A percentile compares a stretch with the other conserved stretches of the same genome.
phyloP scores from a whole-genome alignment of 352 stramenopile species.

The Pythium dissimile region DNA sequence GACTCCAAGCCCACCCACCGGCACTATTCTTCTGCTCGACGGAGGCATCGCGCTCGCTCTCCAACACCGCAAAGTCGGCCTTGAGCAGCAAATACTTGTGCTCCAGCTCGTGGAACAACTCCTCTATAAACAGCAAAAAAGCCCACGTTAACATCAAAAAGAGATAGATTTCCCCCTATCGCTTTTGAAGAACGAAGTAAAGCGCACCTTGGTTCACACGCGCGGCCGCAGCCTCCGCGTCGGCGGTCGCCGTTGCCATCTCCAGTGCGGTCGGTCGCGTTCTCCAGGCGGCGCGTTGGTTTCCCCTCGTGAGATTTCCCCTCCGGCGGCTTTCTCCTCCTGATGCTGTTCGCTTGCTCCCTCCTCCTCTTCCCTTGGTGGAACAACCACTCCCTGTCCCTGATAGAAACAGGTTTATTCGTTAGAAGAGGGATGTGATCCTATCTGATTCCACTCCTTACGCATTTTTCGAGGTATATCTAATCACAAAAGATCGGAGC shows the following conservation, averaged over 20 bases:
- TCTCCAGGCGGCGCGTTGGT: neutral
- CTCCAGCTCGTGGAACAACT: slow-evolving; percentile 79
- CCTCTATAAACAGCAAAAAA: slow-evolving; percentile 30
- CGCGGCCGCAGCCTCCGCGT: slow-evolving; percentile 15
- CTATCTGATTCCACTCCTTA: no score
- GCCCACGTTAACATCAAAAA: neutral
- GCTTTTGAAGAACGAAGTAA: no score
- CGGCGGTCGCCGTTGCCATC: slow-evolving; percentile 7
- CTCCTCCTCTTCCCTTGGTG: neutral
- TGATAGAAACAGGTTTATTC: neutral
- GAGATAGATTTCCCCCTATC: neutral
- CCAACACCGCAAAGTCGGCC: slow-evolving; percentile 51
- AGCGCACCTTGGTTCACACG: slow-evolving; percentile 22
- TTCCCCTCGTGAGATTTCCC: slow-evolving; percentile 4
- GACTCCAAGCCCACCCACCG: slow-evolving; percentile 28
- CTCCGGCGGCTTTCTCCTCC: slow-evolving; percentile 7
- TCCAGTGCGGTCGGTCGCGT: neutral
- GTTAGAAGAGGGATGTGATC: neutral
- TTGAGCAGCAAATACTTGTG: slow-evolving; percentile 62
- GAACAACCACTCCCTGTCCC: neutral
- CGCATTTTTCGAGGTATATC: no score
- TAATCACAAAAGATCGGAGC: no score
- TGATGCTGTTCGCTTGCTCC: neutral
- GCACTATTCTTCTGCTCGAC: slow-evolving; percentile 41
- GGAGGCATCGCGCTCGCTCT: slow-evolving; percentile 52